Conservation (phyloP, 202 grass and related monocot genomes). For the Sporobolus alterniflorus region DNA sequence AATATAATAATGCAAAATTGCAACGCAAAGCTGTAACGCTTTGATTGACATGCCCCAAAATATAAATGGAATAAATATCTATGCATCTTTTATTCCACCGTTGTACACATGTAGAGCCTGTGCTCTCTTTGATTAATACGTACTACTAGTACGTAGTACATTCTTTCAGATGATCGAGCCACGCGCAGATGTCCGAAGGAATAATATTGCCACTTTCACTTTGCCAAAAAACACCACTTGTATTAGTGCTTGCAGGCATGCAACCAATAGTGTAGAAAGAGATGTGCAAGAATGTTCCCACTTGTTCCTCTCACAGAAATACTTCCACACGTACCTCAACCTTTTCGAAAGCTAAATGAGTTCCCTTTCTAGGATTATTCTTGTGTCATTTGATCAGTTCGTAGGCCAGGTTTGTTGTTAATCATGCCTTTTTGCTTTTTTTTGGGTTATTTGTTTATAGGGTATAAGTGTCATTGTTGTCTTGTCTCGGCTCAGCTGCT, state of each 20-base stretch:
- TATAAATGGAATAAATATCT: too few species aligned
- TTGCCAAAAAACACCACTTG: neutral
- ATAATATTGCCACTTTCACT: slow-evolving; percentile 28
- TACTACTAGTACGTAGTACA: neutral
- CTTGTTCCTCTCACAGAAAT: slow-evolving; percentile 31
- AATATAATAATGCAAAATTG: neutral
- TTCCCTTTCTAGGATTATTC: slow-evolving; percentile 47
- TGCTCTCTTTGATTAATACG: too few species aligned
- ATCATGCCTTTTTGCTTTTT: neutral
- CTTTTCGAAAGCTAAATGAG: slow-evolving; percentile 11
- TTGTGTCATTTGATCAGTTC: slow-evolving; percentile 10
- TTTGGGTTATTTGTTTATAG: neutral
- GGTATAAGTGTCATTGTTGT: too few species aligned
- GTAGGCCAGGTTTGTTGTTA: neutral
- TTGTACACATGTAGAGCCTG: too few species aligned
- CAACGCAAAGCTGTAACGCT: neutral
- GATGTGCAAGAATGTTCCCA: slow-evolving; percentile 32
- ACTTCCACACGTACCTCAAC: slow-evolving; percentile 25
- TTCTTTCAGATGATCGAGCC: neutral
- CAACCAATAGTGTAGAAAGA: neutral
- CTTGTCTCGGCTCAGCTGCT: neutral
- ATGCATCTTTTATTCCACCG: too few species aligned
- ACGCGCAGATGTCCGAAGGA: neutral
- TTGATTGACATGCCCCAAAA: neutral
- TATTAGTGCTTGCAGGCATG: neutral